These are phyloP conservation scores for Eucalyptus microcorys DNA, from an alignment of 345 rosid genomes.

Conservation along the genomic window DNA sequence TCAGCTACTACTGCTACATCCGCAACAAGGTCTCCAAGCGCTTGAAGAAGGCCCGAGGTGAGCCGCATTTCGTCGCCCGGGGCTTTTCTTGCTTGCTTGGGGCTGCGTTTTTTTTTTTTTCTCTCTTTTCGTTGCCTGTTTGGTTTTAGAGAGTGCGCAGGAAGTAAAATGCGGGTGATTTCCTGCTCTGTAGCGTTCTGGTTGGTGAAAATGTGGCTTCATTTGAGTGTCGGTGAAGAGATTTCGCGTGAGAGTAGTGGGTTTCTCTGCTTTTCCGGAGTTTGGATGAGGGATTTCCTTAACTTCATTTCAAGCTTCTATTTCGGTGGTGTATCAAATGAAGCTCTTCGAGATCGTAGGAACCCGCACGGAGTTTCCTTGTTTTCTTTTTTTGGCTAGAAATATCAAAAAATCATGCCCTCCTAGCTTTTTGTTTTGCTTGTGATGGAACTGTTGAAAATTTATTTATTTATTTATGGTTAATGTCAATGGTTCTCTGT, in stretches of 20 bases:
- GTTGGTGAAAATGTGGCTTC: neutral
- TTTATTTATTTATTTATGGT: neutral
- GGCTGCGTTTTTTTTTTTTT: neutral
- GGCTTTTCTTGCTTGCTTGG: neutral
- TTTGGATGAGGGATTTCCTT: neutral
- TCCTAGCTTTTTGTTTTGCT: neutral
- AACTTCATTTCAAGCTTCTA: neutral
- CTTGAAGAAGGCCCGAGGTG: constrained; percentile 25
- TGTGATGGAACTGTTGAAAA: neutral
- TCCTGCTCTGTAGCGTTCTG: neutral
- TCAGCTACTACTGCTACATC: constrained; percentile 91
- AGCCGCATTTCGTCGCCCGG: neutral
- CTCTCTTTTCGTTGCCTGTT: neutral
- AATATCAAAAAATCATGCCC: neutral
- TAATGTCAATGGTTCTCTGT: neutral
- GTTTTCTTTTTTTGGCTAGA: neutral
- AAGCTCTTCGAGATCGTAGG: neutral
- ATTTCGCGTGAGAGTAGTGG: neutral
- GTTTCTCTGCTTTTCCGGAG: neutral
- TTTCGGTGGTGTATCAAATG: neutral
- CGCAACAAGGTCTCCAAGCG: constrained; percentile 73
- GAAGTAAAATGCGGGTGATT: neutral
- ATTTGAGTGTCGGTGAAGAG: neutral
- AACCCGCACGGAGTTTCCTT: neutral
- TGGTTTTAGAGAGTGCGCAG: neutral